A percentile compares a stretch with the other conserved stretches of the same genome.
Evolutionary conservation across 176 grass and related monocot species (phyloP).

Genomic region (barley (Hordeum vulgare)): DNA sequence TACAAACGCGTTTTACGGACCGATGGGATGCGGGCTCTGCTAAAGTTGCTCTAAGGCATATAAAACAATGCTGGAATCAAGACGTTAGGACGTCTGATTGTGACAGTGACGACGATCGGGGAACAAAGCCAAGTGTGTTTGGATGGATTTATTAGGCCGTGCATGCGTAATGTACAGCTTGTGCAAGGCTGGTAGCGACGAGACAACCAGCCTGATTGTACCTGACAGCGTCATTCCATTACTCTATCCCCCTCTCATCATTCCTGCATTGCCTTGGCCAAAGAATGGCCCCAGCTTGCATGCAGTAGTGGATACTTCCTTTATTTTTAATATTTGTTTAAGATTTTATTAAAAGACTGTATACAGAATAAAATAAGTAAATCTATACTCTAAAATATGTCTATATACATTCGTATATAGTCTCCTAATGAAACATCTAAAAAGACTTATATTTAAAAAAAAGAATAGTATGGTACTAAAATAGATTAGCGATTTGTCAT

Average conservation of each 20-base stretch:
- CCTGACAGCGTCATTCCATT: neutral
- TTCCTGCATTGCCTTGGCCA: neutral
- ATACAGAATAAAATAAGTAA: no score
- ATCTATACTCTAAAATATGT: no score
- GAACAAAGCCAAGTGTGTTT: neutral
- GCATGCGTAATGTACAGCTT: neutral
- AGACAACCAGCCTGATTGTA: constrained; percentile 8
- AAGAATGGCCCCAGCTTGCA: neutral
- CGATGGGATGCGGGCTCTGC: no score
- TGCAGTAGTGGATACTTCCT: neutral
- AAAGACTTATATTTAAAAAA: no score
- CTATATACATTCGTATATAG: no score
- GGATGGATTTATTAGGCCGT: constrained; percentile 10
- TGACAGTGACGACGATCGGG: neutral
- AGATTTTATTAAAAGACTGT: no score
- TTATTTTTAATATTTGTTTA: no score
- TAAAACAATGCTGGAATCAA: neutral
- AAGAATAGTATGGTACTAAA: no score
- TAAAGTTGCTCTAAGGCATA: no score
- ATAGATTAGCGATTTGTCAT: neutral
- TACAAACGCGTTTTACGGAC: no score
- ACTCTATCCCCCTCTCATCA: neutral
- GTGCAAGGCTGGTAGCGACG: constrained; percentile 21
- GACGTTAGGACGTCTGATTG: constrained; percentile 12
- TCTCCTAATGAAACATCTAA: no score